Conservation (phyloP, 768 basidiomycete genomes). For the Lactarius pseudohatsudake region DNA sequence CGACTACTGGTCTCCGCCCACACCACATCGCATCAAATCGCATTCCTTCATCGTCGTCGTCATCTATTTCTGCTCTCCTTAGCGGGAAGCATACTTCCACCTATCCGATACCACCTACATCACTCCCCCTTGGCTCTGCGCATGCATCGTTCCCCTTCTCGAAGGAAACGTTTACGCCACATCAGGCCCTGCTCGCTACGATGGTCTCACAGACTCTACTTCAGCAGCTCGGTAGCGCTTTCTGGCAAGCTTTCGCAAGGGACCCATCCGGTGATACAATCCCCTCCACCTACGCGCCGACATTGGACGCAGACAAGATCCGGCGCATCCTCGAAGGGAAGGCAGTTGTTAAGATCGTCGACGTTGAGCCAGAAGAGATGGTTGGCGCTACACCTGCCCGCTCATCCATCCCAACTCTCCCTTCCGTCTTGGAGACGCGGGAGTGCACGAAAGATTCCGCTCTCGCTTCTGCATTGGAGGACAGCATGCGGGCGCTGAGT, state of each 20-base stretch:
- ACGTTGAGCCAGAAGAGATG: slow-evolving; percentile 50
- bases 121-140: slow-evolving; percentile 38
- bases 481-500: slow-evolving; percentile 65
- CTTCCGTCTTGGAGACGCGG: slow-evolving; percentile 2
- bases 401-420: not conserved
- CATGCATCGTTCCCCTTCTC: slow-evolving; percentile 35
- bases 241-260: slow-evolving; percentile 91
- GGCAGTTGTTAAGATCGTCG: slow-evolving; percentile 76
- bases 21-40: slow-evolving; percentile 38
- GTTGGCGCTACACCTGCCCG: not conserved
- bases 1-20: slow-evolving; percentile 38
- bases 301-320: slow-evolving; percentile 74
- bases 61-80: slow-evolving; percentile 38
- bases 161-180: slow-evolving; percentile 35
- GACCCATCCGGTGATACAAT: slow-evolving; percentile 31
- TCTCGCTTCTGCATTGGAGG: slow-evolving; percentile 45
- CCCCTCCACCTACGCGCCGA: slow-evolving; percentile 20
- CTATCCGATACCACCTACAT: slow-evolving; percentile 47
- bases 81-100: slow-evolving; percentile 45
- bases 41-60: slow-evolving; percentile 18
- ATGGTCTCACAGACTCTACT: slow-evolving; percentile 77
- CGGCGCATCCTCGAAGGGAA: slow-evolving; percentile 78
- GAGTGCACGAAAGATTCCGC: slow-evolving; percentile 15
- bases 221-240: slow-evolving; percentile 68
- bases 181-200: slow-evolving; percentile 60